These are phyloP conservation scores for Arabidopsis suecica DNA, from an alignment of 345 rosid genomes.

Conservation along the genomic window DNA sequence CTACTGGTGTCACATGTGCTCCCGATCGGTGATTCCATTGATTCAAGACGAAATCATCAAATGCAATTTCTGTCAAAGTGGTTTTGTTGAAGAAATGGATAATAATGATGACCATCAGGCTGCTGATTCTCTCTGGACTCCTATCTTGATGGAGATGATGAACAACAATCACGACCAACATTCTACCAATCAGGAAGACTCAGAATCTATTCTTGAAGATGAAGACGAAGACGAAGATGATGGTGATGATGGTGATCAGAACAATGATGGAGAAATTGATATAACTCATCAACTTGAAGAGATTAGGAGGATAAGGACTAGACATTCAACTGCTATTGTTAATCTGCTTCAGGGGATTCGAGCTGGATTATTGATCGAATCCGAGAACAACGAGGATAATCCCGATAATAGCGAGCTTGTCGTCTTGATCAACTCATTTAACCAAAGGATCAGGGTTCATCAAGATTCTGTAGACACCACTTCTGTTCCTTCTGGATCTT, in stretches of 20 bases:
- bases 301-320: conserved; percentile 57
- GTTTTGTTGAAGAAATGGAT: conserved; percentile 62
- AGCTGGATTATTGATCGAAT: conserved; percentile 62
- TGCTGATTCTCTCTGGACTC: conserved; percentile 66
- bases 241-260: conserved; percentile 39
- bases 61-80: conserved; percentile 64
- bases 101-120: conserved; percentile 17
- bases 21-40: conserved; percentile 54
- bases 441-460: conserved; percentile 58
- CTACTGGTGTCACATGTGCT: conserved; percentile 59
- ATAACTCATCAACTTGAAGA: conserved; percentile 65
- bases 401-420: conserved; percentile 50
- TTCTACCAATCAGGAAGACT: conserved; percentile 48
- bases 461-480: conserved; percentile 55
- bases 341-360: conserved; percentile 75
- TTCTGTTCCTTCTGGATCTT: conserved; percentile 51
- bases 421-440: conserved; percentile 56
- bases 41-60: conserved; percentile 48
- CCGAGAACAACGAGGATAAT: conserved; percentile 51
- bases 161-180: conserved; percentile 52
- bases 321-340: conserved; percentile 64
- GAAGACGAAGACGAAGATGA: conserved; percentile 47
- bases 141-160: conserved; percentile 79
- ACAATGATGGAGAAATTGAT: conserved; percentile 52
- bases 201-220: conserved; percentile 22